Base-by-base conservation (phyloP, 208 protist genomes). In the Borovskyia barvae region DNA sequence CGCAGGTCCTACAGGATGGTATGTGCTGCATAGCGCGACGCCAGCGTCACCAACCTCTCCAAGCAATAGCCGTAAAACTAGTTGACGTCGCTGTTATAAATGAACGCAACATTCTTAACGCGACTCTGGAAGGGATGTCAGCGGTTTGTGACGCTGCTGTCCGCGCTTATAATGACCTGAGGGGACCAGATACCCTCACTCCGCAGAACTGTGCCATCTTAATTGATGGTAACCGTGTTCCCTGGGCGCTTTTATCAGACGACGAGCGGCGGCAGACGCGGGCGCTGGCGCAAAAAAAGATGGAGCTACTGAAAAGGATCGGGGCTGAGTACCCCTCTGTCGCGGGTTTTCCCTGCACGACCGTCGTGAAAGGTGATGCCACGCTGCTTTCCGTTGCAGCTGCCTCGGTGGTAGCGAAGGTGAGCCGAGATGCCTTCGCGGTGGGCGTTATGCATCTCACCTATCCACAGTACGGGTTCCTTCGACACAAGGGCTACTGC, bases 81-180 rank as follows among this genome's bases (percentile, higher is more conserved):
- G 59, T 82, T 9, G 49, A 62, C 5, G 55, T 67, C 8, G 35
- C 45, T 0, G 64, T 61, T 20, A 80, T 86, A 28, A 67, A 82
- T 45, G 35, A 40, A 11, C 55, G 71, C 4, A 86, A 86, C 45
- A 82, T 86, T 39, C 64, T 79, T 14, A 82, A 86, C 28, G 80
- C 80, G 5, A 75, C 80, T 15, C 54, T 86, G 32, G 80, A 86
- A 50, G 80, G 75, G 2, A 86, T 86, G 80, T 29, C 72, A 8
- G 29, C 43, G 17, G 75, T 69, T 17, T 63, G 47, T 37, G 33
- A 48, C 49, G 14, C 17, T 7, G 32, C 82, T 2, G 68, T 80
- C n/a, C 20, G 36, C 19, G 33, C 43, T 12, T 52, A 72, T 37
- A 70, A 63, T 12, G 51, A 19, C 9, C 19, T 39, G 30, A 37